Evolutionary conservation across 805 yeast species (phyloP).

Genomic region (Candida rishiriensis): DNA sequence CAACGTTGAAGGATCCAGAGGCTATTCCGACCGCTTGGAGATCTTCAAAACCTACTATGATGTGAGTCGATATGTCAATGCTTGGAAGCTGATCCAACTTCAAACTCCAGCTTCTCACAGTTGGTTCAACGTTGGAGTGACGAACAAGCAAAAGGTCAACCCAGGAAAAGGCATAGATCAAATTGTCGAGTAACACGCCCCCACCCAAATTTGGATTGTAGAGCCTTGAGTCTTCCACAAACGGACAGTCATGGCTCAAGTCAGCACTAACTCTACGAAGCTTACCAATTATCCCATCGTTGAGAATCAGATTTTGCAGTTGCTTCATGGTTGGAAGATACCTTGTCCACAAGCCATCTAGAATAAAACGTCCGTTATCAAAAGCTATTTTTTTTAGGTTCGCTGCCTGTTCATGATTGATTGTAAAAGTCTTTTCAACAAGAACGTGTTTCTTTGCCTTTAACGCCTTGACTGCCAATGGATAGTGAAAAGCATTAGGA

Average conservation of each 20-base stretch:
- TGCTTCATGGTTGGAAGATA: constrained; percentile 41
- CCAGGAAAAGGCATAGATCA: constrained; percentile 47
- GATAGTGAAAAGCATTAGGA: constrained; percentile 48
- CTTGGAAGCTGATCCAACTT: constrained; percentile 31
- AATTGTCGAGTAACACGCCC: constrained; percentile 54
- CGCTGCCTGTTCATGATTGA: constrained; percentile 41
- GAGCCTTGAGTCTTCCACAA: constrained; percentile 23
- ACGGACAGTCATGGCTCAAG: constrained; percentile 19
- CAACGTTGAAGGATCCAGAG: constrained; percentile 21
- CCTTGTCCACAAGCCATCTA: constrained; percentile 59
- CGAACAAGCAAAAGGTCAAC: constrained; percentile 36
- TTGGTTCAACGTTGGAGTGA: constrained; percentile 18
- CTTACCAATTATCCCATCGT: constrained; percentile 37
- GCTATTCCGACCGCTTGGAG: constrained; percentile 36
- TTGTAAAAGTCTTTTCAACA: constrained; percentile 52
- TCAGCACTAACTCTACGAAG: constrained; percentile 41
- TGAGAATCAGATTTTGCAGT: constrained; percentile 31
- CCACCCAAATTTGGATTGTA: constrained; percentile 46
- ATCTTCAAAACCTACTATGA: constrained; percentile 32
- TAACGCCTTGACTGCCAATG: constrained; percentile 38
- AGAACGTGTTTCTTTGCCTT: constrained; percentile 44
- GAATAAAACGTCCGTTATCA: constrained; percentile 37
- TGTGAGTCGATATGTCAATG: constrained; percentile 38
- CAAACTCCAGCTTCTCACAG: constrained; percentile 27
- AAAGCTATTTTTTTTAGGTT: constrained; percentile 39